Evolutionary conservation across 345 rosid genomes (phyloP).

Genomic region (Clarkia xantiana): DNA sequence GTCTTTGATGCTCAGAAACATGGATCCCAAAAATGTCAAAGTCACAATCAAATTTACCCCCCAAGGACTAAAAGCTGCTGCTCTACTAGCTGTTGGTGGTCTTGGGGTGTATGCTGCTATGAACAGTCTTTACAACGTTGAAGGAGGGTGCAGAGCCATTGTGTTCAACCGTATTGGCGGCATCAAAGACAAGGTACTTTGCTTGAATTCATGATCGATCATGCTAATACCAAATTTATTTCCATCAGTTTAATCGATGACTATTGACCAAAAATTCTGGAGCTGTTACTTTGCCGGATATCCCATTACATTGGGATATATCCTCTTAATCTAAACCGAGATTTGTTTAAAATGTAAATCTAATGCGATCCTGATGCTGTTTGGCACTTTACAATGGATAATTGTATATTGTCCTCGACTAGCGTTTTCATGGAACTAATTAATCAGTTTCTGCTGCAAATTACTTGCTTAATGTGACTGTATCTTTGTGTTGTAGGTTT

Average conservation of each 20-base stretch:
- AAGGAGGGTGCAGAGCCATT: conserved; percentile 62
- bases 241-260: too few species aligned
- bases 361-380: too few species aligned
- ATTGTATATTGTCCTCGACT: too few species aligned
- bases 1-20: conserved; percentile 9
- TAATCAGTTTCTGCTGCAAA: too few species aligned
- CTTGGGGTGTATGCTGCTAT: conserved; percentile 53
- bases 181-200: conserved; percentile 43
- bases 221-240: too few species aligned
- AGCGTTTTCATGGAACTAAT: too few species aligned
- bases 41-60: conserved; percentile 68
- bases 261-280: too few species aligned
- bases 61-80: conserved; percentile 56
- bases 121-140: conserved; percentile 60
- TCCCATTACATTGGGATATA: too few species aligned
- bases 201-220: too few species aligned
- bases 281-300: neutral
- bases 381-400: too few species aligned
- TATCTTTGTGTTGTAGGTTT: conserved; percentile 36
- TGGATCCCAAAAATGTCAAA: conserved; percentile 47
- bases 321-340: too few species aligned
- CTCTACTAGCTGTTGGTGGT: conserved; percentile 53
- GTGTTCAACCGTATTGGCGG: conserved; percentile 49
- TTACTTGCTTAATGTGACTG: neutral
- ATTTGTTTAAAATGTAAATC: too few species aligned